phyloP scores from a whole-genome alignment of 768 basidiomycete genomes.

The Gymnopilus junonius region DNA sequence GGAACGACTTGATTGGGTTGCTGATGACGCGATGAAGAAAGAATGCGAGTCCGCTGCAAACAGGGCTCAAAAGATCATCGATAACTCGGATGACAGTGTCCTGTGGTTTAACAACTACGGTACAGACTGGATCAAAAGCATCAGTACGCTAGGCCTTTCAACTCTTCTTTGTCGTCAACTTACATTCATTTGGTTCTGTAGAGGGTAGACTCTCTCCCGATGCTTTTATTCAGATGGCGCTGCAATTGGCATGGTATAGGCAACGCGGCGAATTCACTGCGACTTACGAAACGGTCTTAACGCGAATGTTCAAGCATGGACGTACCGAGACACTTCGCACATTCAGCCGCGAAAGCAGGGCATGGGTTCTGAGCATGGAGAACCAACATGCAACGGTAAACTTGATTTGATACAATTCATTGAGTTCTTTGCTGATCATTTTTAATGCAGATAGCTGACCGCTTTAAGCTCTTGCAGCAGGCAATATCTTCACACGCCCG shows the following conservation, averaged over 20 bases:
- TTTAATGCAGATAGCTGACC: slow-evolving; percentile 36
- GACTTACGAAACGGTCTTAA: slow-evolving; percentile 92
- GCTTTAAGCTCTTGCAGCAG: slow-evolving; percentile 56
- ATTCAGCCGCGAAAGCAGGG: slow-evolving; percentile 70
- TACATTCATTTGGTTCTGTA: neutral
- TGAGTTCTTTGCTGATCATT: neutral
- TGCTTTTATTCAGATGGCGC: slow-evolving; percentile 87
- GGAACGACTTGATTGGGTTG: slow-evolving; percentile 76
- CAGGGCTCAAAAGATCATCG: slow-evolving; percentile 61
- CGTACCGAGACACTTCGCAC: slow-evolving; percentile 90
- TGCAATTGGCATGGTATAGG: slow-evolving; percentile 91
- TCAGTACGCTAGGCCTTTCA: slow-evolving; percentile 51
- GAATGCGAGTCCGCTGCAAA: slow-evolving; percentile 63
- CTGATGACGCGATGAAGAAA: slow-evolving; percentile 57
- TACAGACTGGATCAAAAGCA: slow-evolving; percentile 81
- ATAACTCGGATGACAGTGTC: slow-evolving; percentile 83
- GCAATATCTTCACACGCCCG: slow-evolving; percentile 74
- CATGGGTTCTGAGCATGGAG: slow-evolving; percentile 78
- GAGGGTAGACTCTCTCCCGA: slow-evolving; percentile 60
- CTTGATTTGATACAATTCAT: neutral
- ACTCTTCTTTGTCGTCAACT: neutral
- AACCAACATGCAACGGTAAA: slow-evolving; percentile 55
- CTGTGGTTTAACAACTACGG: slow-evolving; percentile 86
- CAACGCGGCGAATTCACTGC: slow-evolving; percentile 79
- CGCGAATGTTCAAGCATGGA: slow-evolving; percentile 84